phyloP scores from a whole-genome alignment of 371 early-diverging fungal species.

The Haplosporangium sp. region DNA sequence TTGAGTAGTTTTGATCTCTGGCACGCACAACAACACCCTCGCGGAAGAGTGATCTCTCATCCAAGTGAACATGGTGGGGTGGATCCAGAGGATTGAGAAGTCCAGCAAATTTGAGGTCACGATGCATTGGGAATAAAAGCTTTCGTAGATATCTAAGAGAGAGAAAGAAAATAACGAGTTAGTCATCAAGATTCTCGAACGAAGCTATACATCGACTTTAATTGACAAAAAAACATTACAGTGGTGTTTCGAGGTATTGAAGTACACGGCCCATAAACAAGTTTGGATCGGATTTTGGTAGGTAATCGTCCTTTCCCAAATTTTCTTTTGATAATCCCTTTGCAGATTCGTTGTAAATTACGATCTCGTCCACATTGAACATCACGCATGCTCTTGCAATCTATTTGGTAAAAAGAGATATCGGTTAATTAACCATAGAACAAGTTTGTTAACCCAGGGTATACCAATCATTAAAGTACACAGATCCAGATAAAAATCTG shows the following conservation, averaged over 20 bases:
- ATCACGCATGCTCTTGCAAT: constrained; percentile 74
- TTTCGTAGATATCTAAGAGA: constrained; percentile 70
- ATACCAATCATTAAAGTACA: too few species aligned
- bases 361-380: constrained; percentile 76
- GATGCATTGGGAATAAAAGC: constrained; percentile 74
- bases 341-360: constrained; percentile 73
- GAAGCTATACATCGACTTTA: too few species aligned
- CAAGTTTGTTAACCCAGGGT: too few species aligned
- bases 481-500: too few species aligned
- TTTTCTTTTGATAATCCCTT: constrained; percentile 45
- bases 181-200: neutral
- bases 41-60: constrained; percentile 70
- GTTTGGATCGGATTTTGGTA: constrained; percentile 65
- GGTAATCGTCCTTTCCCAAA: constrained; percentile 38
- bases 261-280: constrained; percentile 73
- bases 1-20: constrained; percentile 62
- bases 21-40: constrained; percentile 74
- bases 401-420: constrained; percentile 32
- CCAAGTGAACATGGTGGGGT: constrained; percentile 77
- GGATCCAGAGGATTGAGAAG: constrained; percentile 78
- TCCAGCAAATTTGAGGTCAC: constrained; percentile 80
- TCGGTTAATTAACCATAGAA: neutral
- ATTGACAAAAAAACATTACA: constrained; percentile 34
- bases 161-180: neutral
- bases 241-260: constrained; percentile 79